Base-by-base conservation (phyloP, 345 rosid genomes). In the Linum lewisii region DNA sequence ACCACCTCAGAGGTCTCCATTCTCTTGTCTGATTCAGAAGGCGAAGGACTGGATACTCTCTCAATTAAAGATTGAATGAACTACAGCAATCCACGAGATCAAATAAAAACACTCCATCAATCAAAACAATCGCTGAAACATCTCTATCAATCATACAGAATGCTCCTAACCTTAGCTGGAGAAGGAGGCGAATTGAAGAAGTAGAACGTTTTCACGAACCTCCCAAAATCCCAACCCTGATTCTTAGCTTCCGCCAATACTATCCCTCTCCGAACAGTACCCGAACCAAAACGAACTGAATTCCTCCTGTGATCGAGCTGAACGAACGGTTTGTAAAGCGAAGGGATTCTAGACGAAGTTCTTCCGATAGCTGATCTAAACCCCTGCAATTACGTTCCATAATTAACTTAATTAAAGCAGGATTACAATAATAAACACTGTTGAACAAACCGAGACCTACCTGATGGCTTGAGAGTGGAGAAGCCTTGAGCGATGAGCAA, bases 151-250 rank as follows among this genome's bases (percentile, higher is more conserved):
- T 7, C 49, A 24, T 66, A 23, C 20, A 50, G 13, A 45, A 6
- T 2, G 2, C 19, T 6, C 21, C 60, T 49, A 55, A 92, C 98
- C 96, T 84, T 88, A 55, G 83, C 60, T 44, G 91, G 98, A 74
- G 88, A 83, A 0, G 96, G 95, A 44, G 87, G 84, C 29, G 89
- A 84, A 38, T 88, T 86, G 78, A 92, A 88, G 70, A 86, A 92
- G 70, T 79, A 83, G 22, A 92, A 69, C 2, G 93, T 92, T 72
- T 82, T 88, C 64, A 92, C 20, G 62, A 88, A 92, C 68, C 98
- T 82, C 21, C 98, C 95, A 19, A 92, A 75, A 65, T 88, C 95
- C 98, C 98, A 88, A 75, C 84, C 77, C 73, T 82, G 84, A 42
- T 61, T 76, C 62, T 69, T 75, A 57, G 81, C 73, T 71, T 72